A percentile compares a stretch with the other conserved stretches of the same genome.
Evolutionary conservation across 2,329 filamentous ascomycete genomes (phyloP).

Genomic region (Stachybotrys chartarum): DNA sequence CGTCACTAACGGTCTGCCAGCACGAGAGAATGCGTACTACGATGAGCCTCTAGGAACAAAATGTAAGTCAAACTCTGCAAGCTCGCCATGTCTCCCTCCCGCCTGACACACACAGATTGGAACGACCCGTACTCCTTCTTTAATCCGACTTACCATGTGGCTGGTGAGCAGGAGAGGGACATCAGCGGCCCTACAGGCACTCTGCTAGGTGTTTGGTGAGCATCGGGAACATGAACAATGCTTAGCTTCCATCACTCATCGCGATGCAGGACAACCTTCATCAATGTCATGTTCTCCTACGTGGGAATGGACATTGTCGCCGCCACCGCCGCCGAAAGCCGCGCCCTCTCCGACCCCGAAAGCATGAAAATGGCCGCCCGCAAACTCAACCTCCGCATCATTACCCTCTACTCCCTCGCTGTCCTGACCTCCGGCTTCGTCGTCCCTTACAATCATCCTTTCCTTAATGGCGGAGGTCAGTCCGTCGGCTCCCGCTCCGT

Average conservation of each 20-base stretch:
- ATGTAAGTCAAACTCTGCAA: slow-evolving; percentile 16
- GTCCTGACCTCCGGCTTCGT: slow-evolving; percentile 21
- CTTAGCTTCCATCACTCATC: too few relatives aligned
- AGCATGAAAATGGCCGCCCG: slow-evolving; percentile 32
- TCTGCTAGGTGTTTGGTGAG: slow-evolving; percentile 29
- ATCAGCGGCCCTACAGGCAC: slow-evolving; percentile 25
- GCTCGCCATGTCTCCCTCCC: too few relatives aligned
- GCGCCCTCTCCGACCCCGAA: slow-evolving; percentile 24
- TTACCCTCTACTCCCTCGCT: slow-evolving; percentile 17
- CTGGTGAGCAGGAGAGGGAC: slow-evolving; percentile 12
- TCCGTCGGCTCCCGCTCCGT: slow-evolving; percentile 22
- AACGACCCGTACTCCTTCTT: slow-evolving; percentile 28
- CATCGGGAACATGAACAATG: neutral
- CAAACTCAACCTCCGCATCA: slow-evolving; percentile 29
- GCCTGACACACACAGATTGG: slow-evolving; percentile 2
- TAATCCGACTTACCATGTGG: slow-evolving; percentile 21
- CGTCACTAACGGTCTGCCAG: slow-evolving; percentile 11
- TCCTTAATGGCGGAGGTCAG: slow-evolving; percentile 29
- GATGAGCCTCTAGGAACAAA: slow-evolving; percentile 22
- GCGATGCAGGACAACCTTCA: slow-evolving; percentile 23
- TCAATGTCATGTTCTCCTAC: slow-evolving; percentile 28
- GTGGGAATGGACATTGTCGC: slow-evolving; percentile 31
- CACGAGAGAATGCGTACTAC: slow-evolving; percentile 27
- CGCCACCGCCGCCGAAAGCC: slow-evolving; percentile 28
- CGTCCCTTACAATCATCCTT: slow-evolving; percentile 28